Evolutionary conservation across 2,329 filamentous ascomycete genomes (phyloP).

Genomic region (Arthrobotrys musiformis): DNA sequence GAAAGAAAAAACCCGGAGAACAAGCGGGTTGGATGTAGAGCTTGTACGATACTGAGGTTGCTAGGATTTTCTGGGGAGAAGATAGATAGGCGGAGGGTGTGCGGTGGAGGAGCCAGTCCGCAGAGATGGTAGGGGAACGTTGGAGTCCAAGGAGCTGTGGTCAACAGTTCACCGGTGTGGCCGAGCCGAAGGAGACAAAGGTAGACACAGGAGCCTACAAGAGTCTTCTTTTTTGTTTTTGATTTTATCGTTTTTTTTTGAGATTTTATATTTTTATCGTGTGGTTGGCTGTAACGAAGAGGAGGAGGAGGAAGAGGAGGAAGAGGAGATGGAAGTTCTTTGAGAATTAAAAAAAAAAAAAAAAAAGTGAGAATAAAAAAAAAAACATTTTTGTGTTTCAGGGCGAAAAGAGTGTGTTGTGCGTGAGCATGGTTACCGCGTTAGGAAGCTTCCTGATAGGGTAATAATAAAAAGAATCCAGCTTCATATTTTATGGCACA

Average conservation of each 20-base stretch:
- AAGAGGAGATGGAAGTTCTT: constrained; percentile 17
- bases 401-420: constrained; percentile 15
- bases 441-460: not conserved
- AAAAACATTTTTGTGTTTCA: constrained; percentile 29
- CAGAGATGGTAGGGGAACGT: not conserved
- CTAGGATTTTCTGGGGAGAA: not conserved
- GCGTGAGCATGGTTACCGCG: not conserved
- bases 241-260: constrained; percentile 25
- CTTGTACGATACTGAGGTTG: not conserved
- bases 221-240: constrained; percentile 24
- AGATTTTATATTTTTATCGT: constrained; percentile 32
- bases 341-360: constrained; percentile 11
- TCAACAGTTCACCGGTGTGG: not conserved
- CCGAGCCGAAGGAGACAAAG: not conserved
- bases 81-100: not conserved
- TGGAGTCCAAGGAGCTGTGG: not conserved
- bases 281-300: constrained; percentile 1
- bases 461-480: not conserved
- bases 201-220: constrained; percentile 4
- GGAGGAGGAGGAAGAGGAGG: not conserved
- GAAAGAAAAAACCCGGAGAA: not conserved
- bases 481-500: too few relatives aligned
- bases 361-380: not conserved
- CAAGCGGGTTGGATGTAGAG: not conserved
- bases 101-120: not conserved